Conservation (phyloP, 2,329 filamentous ascomycete species). For the Penicillium palitans region DNA sequence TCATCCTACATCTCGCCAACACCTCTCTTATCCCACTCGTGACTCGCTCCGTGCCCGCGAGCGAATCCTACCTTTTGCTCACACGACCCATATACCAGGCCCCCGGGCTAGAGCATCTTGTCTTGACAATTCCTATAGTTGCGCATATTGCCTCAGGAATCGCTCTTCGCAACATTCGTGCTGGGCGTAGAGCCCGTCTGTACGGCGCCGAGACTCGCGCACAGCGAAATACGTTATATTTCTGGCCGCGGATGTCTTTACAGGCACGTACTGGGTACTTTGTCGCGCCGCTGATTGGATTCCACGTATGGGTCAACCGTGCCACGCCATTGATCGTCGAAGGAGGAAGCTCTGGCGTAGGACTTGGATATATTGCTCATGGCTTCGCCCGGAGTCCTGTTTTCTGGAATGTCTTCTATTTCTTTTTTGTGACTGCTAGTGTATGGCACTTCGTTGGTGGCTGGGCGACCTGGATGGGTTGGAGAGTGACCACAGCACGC, state of each 20-base stretch:
- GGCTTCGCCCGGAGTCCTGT: slow-evolving; percentile 72
- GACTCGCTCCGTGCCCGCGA: slow-evolving; percentile 69
- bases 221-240: slow-evolving; percentile 46
- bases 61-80: slow-evolving; percentile 84
- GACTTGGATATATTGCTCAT: slow-evolving; percentile 79
- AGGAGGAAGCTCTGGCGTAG: slow-evolving; percentile 82
- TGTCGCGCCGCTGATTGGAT: slow-evolving; percentile 63
- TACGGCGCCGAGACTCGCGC: slow-evolving; percentile 69
- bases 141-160: slow-evolving; percentile 77
- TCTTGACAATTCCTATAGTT: slow-evolving; percentile 72
- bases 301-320: slow-evolving; percentile 76
- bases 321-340: slow-evolving; percentile 72
- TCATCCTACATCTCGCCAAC: slow-evolving; percentile 74
- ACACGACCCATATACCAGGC: slow-evolving; percentile 92
- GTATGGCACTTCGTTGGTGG: slow-evolving; percentile 83
- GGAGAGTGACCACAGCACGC: slow-evolving; percentile 43
- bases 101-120: slow-evolving; percentile 71
- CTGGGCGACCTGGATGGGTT: slow-evolving; percentile 75
- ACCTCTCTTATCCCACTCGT: slow-evolving; percentile 77
- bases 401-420: slow-evolving; percentile 68
- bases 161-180: slow-evolving; percentile 71
- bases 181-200: slow-evolving; percentile 67
- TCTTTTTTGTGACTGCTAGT: slow-evolving; percentile 64
- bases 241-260: slow-evolving; percentile 71
- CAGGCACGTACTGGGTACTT: slow-evolving; percentile 73